phyloP scores from a whole-genome alignment of 345 rosid genomes.

The Rhodamnia argentea region DNA sequence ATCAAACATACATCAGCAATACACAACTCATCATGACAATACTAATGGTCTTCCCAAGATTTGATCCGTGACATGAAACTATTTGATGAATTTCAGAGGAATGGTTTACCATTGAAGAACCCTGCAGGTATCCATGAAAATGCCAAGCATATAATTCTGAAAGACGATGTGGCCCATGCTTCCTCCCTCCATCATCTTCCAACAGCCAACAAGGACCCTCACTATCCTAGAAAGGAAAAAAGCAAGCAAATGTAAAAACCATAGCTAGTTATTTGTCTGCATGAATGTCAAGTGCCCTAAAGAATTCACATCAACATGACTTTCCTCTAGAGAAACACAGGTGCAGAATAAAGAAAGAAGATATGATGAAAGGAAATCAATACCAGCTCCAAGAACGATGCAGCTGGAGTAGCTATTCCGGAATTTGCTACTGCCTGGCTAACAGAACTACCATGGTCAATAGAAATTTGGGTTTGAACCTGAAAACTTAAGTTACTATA shows the following conservation, averaged over 20 bases:
- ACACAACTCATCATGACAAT: background rate
- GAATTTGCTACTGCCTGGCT: constrained; percentile 17
- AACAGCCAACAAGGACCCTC: constrained; percentile 72
- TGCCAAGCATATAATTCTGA: constrained; percentile 61
- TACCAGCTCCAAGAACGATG: constrained; percentile 43
- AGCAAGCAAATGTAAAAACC: background rate
- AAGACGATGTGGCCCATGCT: constrained; percentile 78
- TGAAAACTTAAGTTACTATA: constrained; percentile 11
- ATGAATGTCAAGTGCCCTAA: background rate
- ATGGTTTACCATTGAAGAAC: constrained; percentile 50
- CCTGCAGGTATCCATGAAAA: constrained; percentile 43
- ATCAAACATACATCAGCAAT: background rate
- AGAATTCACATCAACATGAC: background rate
- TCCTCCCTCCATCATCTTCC: constrained; percentile 58
- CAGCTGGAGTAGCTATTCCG: constrained; percentile 9
- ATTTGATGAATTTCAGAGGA: background rate
- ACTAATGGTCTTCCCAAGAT: background rate
- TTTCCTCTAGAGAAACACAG: background rate
- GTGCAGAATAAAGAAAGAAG: background rate
- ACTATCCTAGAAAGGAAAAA: constrained; percentile 31
- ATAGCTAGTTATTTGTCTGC: background rate
- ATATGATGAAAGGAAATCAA: constrained; percentile 1
- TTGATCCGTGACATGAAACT: background rate
- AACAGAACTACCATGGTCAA: constrained; percentile 8
- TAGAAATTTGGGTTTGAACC: constrained; percentile 16